A percentile compares a stretch with the other conserved stretches of the same genome.
phyloP scores from a whole-genome alignment of 495 filamentous ascomycete species.

The Cenococcum geophilum region DNA sequence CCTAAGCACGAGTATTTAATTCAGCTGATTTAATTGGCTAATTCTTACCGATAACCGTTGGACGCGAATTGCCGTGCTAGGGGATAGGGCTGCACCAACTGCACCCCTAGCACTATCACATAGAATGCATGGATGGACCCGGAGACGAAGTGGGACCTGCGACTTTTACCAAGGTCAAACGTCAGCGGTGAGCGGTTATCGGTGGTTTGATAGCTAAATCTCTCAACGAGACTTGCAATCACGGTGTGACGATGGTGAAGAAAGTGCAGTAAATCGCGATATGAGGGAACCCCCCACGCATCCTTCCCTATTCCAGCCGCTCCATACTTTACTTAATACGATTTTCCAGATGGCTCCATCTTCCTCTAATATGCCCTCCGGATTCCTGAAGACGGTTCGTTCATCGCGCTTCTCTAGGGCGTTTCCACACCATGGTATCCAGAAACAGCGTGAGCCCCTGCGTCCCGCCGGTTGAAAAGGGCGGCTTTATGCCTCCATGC shows the following conservation, averaged over 20 bases:
- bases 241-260: too few species aligned
- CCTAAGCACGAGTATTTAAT: too few species aligned
- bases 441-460: neutral
- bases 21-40: too few species aligned
- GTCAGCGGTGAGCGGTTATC: too few species aligned
- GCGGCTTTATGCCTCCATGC: neutral
- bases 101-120: neutral
- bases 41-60: too few species aligned
- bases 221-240: too few species aligned
- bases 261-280: too few species aligned
- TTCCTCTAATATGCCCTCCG: neutral
- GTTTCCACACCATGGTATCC: neutral
- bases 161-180: neutral
- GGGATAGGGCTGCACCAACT: neutral
- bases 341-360: neutral
- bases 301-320: too few species aligned
- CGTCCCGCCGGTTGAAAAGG: conserved; percentile 5
- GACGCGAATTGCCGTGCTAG: too few species aligned
- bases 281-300: too few species aligned
- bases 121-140: neutral
- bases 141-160: neutral
- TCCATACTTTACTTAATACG: too few species aligned
- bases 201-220: too few species aligned
- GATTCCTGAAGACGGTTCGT: neutral
- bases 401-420: neutral